Evolutionary conservation across 148 eudicot genomes (phyloP).

Genomic region (Fagopyrum esculentum): DNA sequence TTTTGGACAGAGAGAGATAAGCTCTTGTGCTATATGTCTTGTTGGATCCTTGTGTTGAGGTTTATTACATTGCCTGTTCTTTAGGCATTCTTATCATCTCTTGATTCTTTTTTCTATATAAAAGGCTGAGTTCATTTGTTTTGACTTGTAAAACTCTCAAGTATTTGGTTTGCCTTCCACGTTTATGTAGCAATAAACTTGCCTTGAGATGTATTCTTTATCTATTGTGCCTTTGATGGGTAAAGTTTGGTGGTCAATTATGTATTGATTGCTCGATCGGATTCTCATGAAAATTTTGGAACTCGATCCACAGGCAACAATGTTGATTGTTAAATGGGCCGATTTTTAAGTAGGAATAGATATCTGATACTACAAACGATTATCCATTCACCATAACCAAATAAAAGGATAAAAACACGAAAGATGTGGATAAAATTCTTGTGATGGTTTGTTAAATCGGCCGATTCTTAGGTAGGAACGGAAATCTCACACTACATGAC

Average conservation of each 20-base stretch:
- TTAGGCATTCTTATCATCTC: constrained; percentile 4
- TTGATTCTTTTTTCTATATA: constrained; percentile 4
- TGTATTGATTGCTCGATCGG: too few species aligned
- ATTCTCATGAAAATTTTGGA: too few species aligned
- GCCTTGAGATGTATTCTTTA: constrained; percentile 1
- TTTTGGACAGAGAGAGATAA: constrained; percentile 2
- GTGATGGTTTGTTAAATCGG: too few species aligned
- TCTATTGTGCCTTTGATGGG: background rate
- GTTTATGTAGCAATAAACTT: constrained; percentile 7
- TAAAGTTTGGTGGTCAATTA: background rate
- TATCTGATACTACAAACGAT: too few species aligned
- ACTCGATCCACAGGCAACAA: too few species aligned
- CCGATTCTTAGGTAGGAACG: too few species aligned
- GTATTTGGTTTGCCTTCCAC: constrained; percentile 7
- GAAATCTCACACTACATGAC: too few species aligned
- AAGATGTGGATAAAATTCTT: too few species aligned
- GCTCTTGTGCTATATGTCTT: background rate
- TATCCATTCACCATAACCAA: too few species aligned
- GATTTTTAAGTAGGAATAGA: too few species aligned
- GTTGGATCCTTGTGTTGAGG: background rate
- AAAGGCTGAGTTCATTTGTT: background rate
- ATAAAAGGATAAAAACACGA: too few species aligned
- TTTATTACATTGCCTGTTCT: constrained; percentile 1
- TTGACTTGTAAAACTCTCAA: constrained; percentile 5
- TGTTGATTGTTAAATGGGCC: too few species aligned